phyloP scores from a whole-genome alignment of 768 basidiomycete genomes.

The Lentinula raphanica region DNA sequence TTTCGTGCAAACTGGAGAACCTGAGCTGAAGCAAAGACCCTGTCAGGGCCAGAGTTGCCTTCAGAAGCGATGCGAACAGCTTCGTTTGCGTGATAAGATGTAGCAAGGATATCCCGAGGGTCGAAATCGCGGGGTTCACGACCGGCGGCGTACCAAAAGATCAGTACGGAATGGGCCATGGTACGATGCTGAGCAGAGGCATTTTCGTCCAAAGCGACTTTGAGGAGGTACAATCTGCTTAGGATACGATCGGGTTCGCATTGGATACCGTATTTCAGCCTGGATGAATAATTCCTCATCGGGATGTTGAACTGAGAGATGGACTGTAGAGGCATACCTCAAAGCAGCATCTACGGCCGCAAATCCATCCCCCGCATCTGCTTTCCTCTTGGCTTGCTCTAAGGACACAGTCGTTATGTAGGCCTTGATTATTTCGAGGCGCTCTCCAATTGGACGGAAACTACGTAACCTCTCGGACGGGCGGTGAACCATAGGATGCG shows the following conservation, averaged over 20 bases:
- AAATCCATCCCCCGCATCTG: conserved; percentile 6
- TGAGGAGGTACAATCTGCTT: conserved; percentile 9
- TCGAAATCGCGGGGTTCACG: background rate
- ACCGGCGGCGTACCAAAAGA: conserved; percentile 6
- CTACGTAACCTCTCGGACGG: no score
- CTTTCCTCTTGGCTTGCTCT: conserved; percentile 7
- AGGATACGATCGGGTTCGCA: conserved; percentile 9
- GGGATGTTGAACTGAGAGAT: no score
- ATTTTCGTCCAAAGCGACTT: conserved; percentile 1
- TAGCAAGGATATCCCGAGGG: conserved; percentile 9
- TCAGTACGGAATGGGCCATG: conserved; percentile 10
- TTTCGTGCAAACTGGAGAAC: conserved; percentile 19
- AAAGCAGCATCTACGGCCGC: conserved; percentile 10
- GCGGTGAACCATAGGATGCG: no score
- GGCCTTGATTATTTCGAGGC: background rate
- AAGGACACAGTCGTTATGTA: background rate
- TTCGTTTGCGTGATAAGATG: conserved; percentile 15
- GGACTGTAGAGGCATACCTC: conserved; percentile 5
- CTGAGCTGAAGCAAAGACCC: conserved; percentile 8
- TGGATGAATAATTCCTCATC: no score
- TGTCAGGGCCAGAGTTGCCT: no score
- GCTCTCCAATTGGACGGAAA: background rate
- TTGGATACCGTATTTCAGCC: background rate
- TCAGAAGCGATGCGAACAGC: conserved; percentile 8
- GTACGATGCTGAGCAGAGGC: background rate